Evolutionary conservation across 2,329 filamentous ascomycete species (phyloP), one percentile per base, ranked within the genome.

Genomic region (Chaetoscypha palmicola): DNA sequence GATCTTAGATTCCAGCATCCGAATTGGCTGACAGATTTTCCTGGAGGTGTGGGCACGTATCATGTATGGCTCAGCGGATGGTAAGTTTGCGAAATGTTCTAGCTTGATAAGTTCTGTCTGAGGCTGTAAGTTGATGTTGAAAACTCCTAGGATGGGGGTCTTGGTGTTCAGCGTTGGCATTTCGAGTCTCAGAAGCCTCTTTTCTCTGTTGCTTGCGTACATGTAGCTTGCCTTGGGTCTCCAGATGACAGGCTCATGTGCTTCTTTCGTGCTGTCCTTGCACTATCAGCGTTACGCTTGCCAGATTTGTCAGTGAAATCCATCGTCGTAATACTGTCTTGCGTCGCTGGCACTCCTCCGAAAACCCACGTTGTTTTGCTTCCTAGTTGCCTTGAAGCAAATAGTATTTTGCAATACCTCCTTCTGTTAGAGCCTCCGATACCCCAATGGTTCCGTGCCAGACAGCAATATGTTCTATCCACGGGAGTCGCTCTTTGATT

Each of bases 361-460:
- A 47, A 48, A 31, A 52, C 43, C 4, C 44, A n/a, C 47, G 9
- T 45, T 39, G 24, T 48, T 35, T 16, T 50, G 40, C n/a, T 14
- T 45, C 34, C 9, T 52, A 43, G 10, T 47, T 17, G 10, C 21
- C 36, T 21, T 39, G 37, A 9, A 40, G 32, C 17, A 46, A 47
- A n/a, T 52, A 52, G 8, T 14, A 23, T 17, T 23, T 45, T 35
- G 17, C 38, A 43, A 42, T 41, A 10, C 17, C 26, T 19, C 35
- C 43, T 3, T 52, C 41, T 2, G 47, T 43, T 5, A 52, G 45
- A 9, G 44, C 49, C 20, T 46, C 39, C 47, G 44, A 52, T 17
- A 48, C 50, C 7, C 49, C 49, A 20, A 52, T 34, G 10, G 50
- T 41, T 2, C 44, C 49, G 34, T 52, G 49, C 49, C 49, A 52